Base-by-base conservation (phyloP, 2,329 filamentous ascomycete genomes). In the Neopestalotiopsis rosae region DNA sequence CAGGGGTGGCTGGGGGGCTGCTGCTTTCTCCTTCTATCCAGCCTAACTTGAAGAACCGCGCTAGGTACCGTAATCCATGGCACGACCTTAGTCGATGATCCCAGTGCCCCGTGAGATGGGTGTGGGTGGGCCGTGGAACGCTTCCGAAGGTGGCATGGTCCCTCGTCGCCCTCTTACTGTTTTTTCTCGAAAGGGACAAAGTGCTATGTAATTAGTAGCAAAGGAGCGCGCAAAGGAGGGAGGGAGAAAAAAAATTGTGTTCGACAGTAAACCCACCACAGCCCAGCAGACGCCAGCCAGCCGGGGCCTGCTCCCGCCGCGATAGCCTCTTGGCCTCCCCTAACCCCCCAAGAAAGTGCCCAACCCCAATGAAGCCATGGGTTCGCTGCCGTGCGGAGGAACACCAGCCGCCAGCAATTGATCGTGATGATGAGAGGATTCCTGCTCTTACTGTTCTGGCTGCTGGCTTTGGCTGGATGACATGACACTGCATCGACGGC, bases 101-200 rank as follows among this genome's bases (percentile, higher is more conserved):
- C 45, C 45, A 52, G 45, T 52, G 45, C 45, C 45, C 45, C 45
- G 45, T 52, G 45, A 52, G 45, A 52, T 52, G 45, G 5, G 32
- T 61, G 59, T 34, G 59, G 30, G 30, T 24, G 59, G 32, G 32
- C 30, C 59, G 32, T 61, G 59, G 59, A 61, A 61, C 30, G 59
- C 59, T 61, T 42, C 59, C 59, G 59, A 61, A 40, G 24, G 59
- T 61, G 59, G 59, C 30, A 38, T 61, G 28, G n/a, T 30, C 30
- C n/a, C 24, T 28, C 24, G 24, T 28, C 24, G 24, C 24, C 24
- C n/a, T 20, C 59, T 40, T 61, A 34, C 59, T 34, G 45, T 52
- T 52, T 52, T 52, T 52, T 52, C 5, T 52, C 45, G 45, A 52
- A 52, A 52, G n/a, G 45, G n/a, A 52, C 45, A n/a, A 20, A 10